phyloP scores from a whole-genome alignment of 2,329 filamentous ascomycete species.

The Stemphylium lycopersici region DNA sequence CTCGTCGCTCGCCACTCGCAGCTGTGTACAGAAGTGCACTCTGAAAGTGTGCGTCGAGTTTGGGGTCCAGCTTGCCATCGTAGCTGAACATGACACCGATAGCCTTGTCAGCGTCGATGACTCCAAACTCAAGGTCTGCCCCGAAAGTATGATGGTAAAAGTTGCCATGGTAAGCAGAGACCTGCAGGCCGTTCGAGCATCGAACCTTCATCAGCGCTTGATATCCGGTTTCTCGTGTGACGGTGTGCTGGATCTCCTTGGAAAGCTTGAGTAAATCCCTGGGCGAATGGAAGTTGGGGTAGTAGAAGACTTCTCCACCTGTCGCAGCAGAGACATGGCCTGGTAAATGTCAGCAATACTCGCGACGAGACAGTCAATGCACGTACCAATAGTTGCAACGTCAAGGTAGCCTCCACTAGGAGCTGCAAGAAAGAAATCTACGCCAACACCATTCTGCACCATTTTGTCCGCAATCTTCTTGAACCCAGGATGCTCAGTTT shows the following conservation, averaged over 20 bases:
- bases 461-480: constrained; percentile 86
- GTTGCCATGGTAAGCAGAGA: constrained; percentile 93
- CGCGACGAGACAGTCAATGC: not conserved
- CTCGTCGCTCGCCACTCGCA: constrained; percentile 83
- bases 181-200: constrained; percentile 94
- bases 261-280: constrained; percentile 84
- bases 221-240: constrained; percentile 90
- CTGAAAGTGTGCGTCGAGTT: constrained; percentile 97
- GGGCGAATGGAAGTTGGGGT: constrained; percentile 90
- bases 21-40: constrained; percentile 94
- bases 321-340: constrained; percentile 85
- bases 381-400: constrained; percentile 83
- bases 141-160: constrained; percentile 96
- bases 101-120: constrained; percentile 92
- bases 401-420: constrained; percentile 91
- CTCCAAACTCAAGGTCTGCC: constrained; percentile 90
- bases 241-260: constrained; percentile 82
- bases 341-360: constrained; percentile 37
- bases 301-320: constrained; percentile 96
- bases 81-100: constrained; percentile 91
- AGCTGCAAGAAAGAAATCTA: constrained; percentile 93
- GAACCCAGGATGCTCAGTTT: constrained; percentile 87
- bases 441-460: constrained; percentile 82
- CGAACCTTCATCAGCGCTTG: constrained; percentile 98
- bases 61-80: constrained; percentile 95